Conservation (phyloP, 1,284 basidiomycete genomes). For the Omphalotus olearius region DNA sequence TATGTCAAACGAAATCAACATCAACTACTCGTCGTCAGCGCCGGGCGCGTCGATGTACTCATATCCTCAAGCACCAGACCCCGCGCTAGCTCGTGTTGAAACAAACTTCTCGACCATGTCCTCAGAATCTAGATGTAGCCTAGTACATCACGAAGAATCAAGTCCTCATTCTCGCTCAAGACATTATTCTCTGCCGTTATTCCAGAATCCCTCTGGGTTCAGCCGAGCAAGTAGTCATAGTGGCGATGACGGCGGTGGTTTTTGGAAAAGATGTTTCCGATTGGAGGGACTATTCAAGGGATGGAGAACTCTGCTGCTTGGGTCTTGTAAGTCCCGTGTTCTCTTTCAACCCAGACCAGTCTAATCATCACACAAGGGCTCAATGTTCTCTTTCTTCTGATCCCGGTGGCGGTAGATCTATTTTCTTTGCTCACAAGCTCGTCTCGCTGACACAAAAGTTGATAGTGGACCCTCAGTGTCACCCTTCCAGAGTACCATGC, state of each 20-base stretch:
- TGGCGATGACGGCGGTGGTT: not conserved
- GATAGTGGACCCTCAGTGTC: slow-evolving; percentile 62
- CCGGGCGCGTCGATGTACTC: not conserved
- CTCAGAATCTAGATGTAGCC: slow-evolving; percentile 1
- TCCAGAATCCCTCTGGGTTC: slow-evolving; percentile 1
- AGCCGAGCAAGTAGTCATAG: not conserved
- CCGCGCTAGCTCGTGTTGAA: slow-evolving; percentile 9
- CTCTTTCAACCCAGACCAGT: not conserved
- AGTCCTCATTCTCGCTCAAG: not conserved
- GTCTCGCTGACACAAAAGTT: not conserved
- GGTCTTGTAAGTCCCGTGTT: slow-evolving; percentile 45
- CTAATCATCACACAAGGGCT: slow-evolving; percentile 41
- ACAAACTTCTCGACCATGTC: slow-evolving; percentile 8
- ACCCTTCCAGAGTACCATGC: slow-evolving; percentile 52
- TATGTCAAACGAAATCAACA: not conserved
- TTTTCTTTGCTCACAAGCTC: slow-evolving; percentile 3
- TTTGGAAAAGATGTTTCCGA: not conserved
- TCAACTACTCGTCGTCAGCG: not conserved
- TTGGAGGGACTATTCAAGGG: slow-evolving; percentile 30
- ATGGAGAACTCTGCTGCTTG: slow-evolving; percentile 51
- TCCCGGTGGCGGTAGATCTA: slow-evolving; percentile 55
- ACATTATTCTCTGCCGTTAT: slow-evolving; percentile 6
- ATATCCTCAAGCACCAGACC: slow-evolving; percentile 2
- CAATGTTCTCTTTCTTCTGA: slow-evolving; percentile 41
- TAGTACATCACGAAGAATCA: slow-evolving; percentile 6